Base-by-base conservation (phyloP, 768 basidiomycete species). In the Boletus reticuloceps region DNA sequence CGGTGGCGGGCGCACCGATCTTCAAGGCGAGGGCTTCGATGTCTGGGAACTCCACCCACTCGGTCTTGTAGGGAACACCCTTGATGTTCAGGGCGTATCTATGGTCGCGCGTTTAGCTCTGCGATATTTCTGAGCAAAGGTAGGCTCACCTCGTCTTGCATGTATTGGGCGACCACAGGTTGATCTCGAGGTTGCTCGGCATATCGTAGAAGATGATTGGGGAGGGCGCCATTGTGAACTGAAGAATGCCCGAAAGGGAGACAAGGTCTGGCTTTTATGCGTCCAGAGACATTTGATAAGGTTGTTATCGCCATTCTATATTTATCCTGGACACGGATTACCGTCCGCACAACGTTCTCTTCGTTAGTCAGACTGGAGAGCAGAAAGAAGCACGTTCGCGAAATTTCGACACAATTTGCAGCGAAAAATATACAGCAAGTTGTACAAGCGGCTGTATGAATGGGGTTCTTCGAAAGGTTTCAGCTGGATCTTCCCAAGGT, bases 161-260 rank as follows among this genome's bases (percentile, higher is more conserved):
- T 34, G 76, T 75, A 54, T 79, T 81, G 9, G 77, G 75, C 6
- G 77, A 76, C 73, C 76, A 80, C 9, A 72, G 68, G 5, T 63
- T 66, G 45, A 8, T 50, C 1, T 61, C 51, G 6, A 69, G 48
- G 39, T 60, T 68, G 36, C 72, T 70, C 20, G 76, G 74, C 40
- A 82, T 74, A 51, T 81, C 81, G 65, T 79, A 82, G 43, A 79
- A 64, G 54, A 77, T 74, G 54, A 67, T 69, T 17, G 64, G 63
- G 22, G 46, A 56, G 14, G 55, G 13, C 7, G 32, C 7, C 71
- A 74, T 74, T 32, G 59, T 44, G 50, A 34, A 43, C 6, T 27
- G 22, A 39, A 47, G 5, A 36, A 47, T 47, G 8, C 27, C 40
- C n/a, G 14, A 12, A 17, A 38, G 14, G 25, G 22, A 31, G 43